Conservation (phyloP, 176 grass and related monocot species). For the Eleusine indica region DNA sequence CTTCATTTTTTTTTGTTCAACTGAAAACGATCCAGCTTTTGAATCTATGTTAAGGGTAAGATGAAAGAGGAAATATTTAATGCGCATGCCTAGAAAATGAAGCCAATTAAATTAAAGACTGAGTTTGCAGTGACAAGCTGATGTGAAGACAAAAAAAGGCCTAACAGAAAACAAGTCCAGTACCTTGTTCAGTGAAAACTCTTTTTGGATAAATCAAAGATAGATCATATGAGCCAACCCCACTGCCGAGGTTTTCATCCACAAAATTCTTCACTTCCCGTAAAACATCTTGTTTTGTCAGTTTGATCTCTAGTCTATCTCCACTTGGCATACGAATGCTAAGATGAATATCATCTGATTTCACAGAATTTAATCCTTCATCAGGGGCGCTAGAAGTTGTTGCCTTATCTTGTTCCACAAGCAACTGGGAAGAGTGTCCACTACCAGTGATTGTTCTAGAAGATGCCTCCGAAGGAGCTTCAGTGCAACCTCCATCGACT, state of each 20-base stretch:
- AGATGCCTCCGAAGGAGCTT: conserved; percentile 19
- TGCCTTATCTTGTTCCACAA: conserved; percentile 40
- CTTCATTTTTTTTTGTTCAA: not conserved
- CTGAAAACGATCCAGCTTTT: not conserved
- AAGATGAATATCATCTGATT: conserved; percentile 69
- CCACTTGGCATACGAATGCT: conserved; percentile 84
- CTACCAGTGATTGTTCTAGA: conserved; percentile 29
- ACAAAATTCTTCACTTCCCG: conserved; percentile 77
- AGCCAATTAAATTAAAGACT: not conserved
- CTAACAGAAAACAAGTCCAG: conserved; percentile 5
- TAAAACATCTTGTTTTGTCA: conserved; percentile 66
- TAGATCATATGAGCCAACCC: conserved; percentile 65
- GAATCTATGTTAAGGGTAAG: not conserved
- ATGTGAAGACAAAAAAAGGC: not conserved
- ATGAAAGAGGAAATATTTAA: not conserved
- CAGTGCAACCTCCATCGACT: conserved; percentile 2
- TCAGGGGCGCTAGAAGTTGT: conserved; percentile 30
- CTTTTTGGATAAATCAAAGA: conserved; percentile 89
- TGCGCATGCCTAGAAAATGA: not conserved
- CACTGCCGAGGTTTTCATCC: conserved; percentile 59
- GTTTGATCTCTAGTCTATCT: conserved; percentile 77
- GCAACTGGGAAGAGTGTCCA: conserved; percentile 34
- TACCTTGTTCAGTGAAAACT: conserved; percentile 84
- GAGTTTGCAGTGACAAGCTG: not conserved
- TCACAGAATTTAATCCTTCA: conserved; percentile 45